These are phyloP conservation scores for Komagataella populi DNA, from an alignment of 805 yeast species.

Conservation along the genomic window DNA sequence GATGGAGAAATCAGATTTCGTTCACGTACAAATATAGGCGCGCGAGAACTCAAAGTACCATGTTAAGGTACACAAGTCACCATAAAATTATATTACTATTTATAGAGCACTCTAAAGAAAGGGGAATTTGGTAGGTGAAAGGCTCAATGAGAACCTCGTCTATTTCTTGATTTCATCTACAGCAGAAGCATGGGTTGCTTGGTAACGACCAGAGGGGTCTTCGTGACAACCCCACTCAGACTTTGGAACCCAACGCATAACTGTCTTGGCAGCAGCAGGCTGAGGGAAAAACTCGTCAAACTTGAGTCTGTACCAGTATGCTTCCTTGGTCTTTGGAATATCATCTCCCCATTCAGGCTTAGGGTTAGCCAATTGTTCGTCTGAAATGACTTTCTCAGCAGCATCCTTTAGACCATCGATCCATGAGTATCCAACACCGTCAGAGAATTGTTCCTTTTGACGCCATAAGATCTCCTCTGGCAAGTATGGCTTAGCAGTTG, in stretches of 20 bases:
- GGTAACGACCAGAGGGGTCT: conserved; percentile 97
- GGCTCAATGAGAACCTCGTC: neutral
- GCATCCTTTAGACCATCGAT: conserved; percentile 94
- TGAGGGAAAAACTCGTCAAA: conserved; percentile 89
- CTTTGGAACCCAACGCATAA: conserved; percentile 99
- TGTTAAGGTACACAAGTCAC: neutral
- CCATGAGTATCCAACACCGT: conserved; percentile 99
- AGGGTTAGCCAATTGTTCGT: conserved; percentile 83
- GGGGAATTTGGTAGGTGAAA: neutral
- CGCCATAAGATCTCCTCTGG: conserved; percentile 98
- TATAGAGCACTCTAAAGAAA: neutral
- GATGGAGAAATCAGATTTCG: neutral
- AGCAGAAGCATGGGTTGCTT: conserved; percentile 73
- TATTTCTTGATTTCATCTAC: conserved; percentile 14
- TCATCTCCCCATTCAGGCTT: conserved; percentile 95
- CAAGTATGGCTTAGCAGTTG: conserved; percentile 67
- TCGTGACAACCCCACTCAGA: conserved; percentile 99
- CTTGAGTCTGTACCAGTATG: conserved; percentile 96
- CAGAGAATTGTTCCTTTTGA: conserved; percentile 99
- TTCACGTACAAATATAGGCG: neutral
- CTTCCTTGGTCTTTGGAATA: conserved; percentile 95
- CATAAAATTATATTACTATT: neutral
- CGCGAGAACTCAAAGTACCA: neutral
- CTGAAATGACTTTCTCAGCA: conserved; percentile 76
- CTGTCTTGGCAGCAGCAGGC: conserved; percentile 88